Conservation (phyloP, 495 filamentous ascomycete genomes). For the Cercophora newfieldiana region DNA sequence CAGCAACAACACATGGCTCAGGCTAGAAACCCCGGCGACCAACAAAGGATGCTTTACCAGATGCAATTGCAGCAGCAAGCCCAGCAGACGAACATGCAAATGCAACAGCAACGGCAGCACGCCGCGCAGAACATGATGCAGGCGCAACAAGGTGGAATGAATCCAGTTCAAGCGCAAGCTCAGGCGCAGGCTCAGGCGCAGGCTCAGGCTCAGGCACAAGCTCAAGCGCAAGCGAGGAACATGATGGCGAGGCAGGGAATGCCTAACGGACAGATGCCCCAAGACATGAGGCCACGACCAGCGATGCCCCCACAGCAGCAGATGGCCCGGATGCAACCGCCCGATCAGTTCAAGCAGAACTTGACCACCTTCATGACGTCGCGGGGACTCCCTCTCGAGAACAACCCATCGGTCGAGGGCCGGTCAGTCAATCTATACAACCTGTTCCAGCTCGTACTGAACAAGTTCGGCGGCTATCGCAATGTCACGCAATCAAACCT, state of each 20-base stretch:
- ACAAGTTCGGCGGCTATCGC: slow-evolving; percentile 71
- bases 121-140: slow-evolving; percentile 41
- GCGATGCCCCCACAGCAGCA: slow-evolving; percentile 26
- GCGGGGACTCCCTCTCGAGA: slow-evolving; percentile 67
- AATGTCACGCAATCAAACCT: slow-evolving; percentile 63
- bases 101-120: slow-evolving; percentile 43
- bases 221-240: slow-evolving; percentile 45
- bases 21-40: slow-evolving; percentile 52
- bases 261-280: slow-evolving; percentile 51
- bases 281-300: slow-evolving; percentile 45
- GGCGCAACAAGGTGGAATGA: not conserved
- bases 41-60: slow-evolving; percentile 60
- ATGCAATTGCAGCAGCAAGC: slow-evolving; percentile 71
- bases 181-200: slow-evolving; percentile 36
- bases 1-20: slow-evolving; percentile 58
- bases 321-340: slow-evolving; percentile 39
- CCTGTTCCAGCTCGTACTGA: slow-evolving; percentile 73
- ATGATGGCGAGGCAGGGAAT: slow-evolving; percentile 48
- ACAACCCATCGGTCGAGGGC: slow-evolving; percentile 67
- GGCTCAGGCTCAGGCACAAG: slow-evolving; percentile 34
- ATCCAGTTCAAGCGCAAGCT: slow-evolving; percentile 14
- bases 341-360: slow-evolving; percentile 73
- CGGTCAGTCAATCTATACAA: slow-evolving; percentile 69
- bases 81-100: slow-evolving; percentile 56
- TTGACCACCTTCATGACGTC: slow-evolving; percentile 70